Evolutionary conservation across 352 stramenopile genomes (phyloP).

Genomic region (Plasmopara halstedii): DNA sequence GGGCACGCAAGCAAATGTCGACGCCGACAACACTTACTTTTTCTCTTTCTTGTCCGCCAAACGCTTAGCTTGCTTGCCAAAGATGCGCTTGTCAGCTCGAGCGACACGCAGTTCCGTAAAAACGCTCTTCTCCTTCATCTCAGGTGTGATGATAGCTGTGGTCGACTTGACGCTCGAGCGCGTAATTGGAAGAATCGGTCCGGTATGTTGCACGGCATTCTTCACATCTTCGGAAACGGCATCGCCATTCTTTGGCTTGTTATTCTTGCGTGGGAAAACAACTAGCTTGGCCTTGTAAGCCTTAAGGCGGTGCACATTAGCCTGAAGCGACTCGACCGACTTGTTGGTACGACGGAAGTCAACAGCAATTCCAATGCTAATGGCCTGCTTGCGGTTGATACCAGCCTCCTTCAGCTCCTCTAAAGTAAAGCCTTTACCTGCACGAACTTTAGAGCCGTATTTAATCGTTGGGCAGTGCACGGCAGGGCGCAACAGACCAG

Average conservation of each 20-base stretch:
- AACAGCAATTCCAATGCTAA: constrained; percentile 97
- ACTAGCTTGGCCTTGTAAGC: constrained; percentile 99
- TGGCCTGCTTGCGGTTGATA: constrained; percentile 93
- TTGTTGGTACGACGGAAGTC: constrained; percentile 98
- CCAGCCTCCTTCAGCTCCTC: constrained; percentile 98
- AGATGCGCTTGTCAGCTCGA: constrained; percentile 79
- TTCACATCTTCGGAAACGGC: constrained; percentile 86
- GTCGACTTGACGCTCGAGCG: constrained; percentile 72
- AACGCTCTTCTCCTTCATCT: constrained; percentile 81
- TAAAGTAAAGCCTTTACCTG: constrained; percentile 97
- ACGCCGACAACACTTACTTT: constrained; percentile 50
- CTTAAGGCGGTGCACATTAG: constrained; percentile 98
- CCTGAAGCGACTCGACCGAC: constrained; percentile 92
- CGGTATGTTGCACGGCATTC: constrained; percentile 88
- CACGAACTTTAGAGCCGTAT: constrained; percentile 97
- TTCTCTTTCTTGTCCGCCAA: constrained; percentile 83
- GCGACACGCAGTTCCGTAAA: constrained; percentile 81
- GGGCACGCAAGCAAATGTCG: constrained; percentile 14
- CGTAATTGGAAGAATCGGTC: constrained; percentile 69
- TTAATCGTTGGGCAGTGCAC: constrained; percentile 98
- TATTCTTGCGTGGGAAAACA: constrained; percentile 97
- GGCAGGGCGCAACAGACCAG: constrained; percentile 93
- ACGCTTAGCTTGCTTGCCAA: constrained; percentile 86
- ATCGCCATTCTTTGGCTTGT: constrained; percentile 94
- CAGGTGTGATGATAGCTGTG: constrained; percentile 74